Conservation (phyloP, 129 eudicot genomes). For the Apium graveolens region DNA sequence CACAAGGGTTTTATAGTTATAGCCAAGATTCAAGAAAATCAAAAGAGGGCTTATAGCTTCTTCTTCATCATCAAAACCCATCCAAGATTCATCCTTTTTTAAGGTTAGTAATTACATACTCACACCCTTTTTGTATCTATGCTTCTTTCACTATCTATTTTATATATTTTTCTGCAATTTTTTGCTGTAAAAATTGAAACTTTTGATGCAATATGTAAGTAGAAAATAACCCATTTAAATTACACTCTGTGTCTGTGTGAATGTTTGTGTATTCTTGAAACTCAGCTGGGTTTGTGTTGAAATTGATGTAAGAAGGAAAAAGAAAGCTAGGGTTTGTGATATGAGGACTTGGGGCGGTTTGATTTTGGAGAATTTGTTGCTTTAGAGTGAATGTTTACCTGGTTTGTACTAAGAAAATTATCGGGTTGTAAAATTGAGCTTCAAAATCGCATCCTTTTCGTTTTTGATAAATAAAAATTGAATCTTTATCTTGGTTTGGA, state of each 20-base stretch:
- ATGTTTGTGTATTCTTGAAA: background rate
- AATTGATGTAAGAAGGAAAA: background rate
- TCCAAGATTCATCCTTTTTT: background rate
- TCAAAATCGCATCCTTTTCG: background rate
- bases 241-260: background rate
- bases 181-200: background rate
- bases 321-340: background rate
- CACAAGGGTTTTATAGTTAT: background rate
- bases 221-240: background rate
- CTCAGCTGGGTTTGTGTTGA: background rate
- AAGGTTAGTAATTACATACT: background rate
- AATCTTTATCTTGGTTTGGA: too few species aligned
- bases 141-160: background rate
- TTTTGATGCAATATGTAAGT: background rate
- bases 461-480: background rate
- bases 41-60: background rate
- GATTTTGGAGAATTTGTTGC: too few species aligned
- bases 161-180: background rate
- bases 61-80: background rate
- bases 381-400: background rate
- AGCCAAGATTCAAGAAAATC: constrained; percentile 2
- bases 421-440: background rate
- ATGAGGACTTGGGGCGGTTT: background rate
- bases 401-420: too few species aligned
- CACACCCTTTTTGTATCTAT: background rate